Percentiles rank a stretch among this genome's conserved stretches.
Evolutionary conservation across 306 rosid species (phyloP).

Genomic region (Cucurbita moschata): DNA sequence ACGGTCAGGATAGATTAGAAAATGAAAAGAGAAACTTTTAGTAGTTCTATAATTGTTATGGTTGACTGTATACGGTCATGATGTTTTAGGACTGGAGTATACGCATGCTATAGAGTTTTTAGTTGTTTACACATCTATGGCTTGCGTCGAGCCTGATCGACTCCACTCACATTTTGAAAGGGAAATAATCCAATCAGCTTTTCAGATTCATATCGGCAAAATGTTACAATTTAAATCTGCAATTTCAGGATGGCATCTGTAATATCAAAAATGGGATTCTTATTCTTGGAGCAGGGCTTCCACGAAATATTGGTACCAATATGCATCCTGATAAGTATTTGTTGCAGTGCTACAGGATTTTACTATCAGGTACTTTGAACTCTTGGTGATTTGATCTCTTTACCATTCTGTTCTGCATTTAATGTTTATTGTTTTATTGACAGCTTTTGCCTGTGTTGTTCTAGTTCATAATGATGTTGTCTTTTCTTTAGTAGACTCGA

Average conservation of each 20-base stretch:
- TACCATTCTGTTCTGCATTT: background rate
- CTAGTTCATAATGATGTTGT: background rate
- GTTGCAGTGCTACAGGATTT: conserved; percentile 74
- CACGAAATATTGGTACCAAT: conserved; percentile 58
- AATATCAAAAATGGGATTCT: conserved; percentile 88
- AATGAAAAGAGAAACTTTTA: background rate
- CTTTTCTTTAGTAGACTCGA: conserved; percentile 43
- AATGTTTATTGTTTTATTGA: background rate
- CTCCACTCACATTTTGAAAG: background rate
- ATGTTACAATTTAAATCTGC: background rate
- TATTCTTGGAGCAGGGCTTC: conserved; percentile 89
- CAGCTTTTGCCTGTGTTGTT: background rate
- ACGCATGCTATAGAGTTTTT: background rate
- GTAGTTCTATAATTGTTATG: background rate
- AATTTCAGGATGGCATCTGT: conserved; percentile 89
- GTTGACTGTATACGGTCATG: background rate
- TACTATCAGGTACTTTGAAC: conserved; percentile 59
- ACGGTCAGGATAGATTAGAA: background rate
- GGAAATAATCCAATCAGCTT: background rate
- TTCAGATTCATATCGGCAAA: background rate
- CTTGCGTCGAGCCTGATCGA: background rate
- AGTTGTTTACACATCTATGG: background rate
- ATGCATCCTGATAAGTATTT: conserved; percentile 57
- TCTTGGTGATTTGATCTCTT: background rate
- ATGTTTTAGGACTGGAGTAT: background rate